Conservation (phyloP, 1,284 basidiomycete species). For the Omphalotus olearius region DNA sequence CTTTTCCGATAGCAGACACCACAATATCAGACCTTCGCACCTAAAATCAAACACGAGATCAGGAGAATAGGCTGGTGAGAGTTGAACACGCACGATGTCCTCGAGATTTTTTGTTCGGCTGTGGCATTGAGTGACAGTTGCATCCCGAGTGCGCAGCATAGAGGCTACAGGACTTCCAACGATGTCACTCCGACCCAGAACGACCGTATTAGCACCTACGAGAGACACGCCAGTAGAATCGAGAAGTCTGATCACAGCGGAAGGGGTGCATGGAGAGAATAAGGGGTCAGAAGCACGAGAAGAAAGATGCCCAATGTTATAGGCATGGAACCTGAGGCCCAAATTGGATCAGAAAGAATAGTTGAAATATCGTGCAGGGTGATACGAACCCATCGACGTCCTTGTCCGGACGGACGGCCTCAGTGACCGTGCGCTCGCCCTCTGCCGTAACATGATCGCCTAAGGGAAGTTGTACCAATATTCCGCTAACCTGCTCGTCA, state of each 20-base stretch:
- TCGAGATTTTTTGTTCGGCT: slow-evolving; percentile 83
- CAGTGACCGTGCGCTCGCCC: slow-evolving; percentile 89
- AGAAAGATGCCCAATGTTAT: slow-evolving; percentile 95
- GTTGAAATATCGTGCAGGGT: slow-evolving; percentile 9
- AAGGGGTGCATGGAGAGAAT: slow-evolving; percentile 95
- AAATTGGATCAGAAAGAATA: slow-evolving; percentile 6
- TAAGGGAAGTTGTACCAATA: slow-evolving; percentile 97
- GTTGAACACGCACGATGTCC: slow-evolving; percentile 54
- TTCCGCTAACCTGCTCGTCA: slow-evolving; percentile 81
- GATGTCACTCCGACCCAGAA: slow-evolving; percentile 96
- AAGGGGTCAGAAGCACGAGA: slow-evolving; percentile 89
- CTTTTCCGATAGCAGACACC: slow-evolving; percentile 90
- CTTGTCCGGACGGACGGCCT: slow-evolving; percentile 92
- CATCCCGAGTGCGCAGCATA: slow-evolving; percentile 86
- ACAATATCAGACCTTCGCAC: slow-evolving; percentile 88
- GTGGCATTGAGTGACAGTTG: slow-evolving; percentile 98
- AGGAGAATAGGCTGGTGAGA: slow-evolving; percentile 1
- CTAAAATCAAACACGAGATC: slow-evolving; percentile 32
- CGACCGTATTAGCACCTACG: slow-evolving; percentile 80
- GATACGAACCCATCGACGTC: slow-evolving; percentile 88
- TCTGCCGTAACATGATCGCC: slow-evolving; percentile 81
- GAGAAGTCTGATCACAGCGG: slow-evolving; percentile 88
- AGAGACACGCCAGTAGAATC: slow-evolving; percentile 80
- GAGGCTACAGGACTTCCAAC: slow-evolving; percentile 95
- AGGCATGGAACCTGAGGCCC: slow-evolving; percentile 88